Percentiles rank a stretch among this genome's conserved stretches.
These are phyloP conservation scores for Brassica incana DNA, from an alignment of 345 rosid genomes.

Conservation along the genomic window DNA sequence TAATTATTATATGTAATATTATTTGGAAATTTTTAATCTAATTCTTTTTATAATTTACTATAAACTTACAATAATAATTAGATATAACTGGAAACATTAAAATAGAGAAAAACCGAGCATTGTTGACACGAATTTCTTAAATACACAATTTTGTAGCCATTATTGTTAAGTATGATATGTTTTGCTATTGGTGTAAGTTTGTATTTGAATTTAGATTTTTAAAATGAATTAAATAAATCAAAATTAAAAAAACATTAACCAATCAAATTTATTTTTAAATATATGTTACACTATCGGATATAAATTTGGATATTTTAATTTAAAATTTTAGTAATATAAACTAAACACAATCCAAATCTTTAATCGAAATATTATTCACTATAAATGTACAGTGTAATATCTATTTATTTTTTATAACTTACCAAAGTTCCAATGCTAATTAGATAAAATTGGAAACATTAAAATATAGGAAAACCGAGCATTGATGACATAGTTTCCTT, in stretches of 20 bases:
- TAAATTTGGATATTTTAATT: not conserved
- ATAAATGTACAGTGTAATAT: too few species aligned
- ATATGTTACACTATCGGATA: not conserved
- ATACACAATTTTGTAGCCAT: not conserved
- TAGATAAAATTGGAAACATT: too few species aligned
- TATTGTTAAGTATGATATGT: not conserved
- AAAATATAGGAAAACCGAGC: too few species aligned
- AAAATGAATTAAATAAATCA: not conserved
- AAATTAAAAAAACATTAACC: too few species aligned
- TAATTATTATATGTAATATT: too few species aligned
- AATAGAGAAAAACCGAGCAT: not conserved
- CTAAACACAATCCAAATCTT: not conserved
- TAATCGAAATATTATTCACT: too few species aligned
- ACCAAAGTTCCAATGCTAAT: too few species aligned
- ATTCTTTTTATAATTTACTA: not conserved
- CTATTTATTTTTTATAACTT: too few species aligned
- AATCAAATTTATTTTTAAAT: too few species aligned
- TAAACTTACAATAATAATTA: too few species aligned
- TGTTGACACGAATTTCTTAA: not conserved
- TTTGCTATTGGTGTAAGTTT: not conserved
- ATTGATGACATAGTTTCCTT: too few species aligned
- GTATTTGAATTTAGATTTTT: not conserved
- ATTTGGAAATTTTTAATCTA: too few species aligned
- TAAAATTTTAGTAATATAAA: not conserved
- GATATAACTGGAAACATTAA: not conserved